Conservation (phyloP, 2,329 filamentous ascomycete genomes). For the Dactylellina haptotyla region DNA sequence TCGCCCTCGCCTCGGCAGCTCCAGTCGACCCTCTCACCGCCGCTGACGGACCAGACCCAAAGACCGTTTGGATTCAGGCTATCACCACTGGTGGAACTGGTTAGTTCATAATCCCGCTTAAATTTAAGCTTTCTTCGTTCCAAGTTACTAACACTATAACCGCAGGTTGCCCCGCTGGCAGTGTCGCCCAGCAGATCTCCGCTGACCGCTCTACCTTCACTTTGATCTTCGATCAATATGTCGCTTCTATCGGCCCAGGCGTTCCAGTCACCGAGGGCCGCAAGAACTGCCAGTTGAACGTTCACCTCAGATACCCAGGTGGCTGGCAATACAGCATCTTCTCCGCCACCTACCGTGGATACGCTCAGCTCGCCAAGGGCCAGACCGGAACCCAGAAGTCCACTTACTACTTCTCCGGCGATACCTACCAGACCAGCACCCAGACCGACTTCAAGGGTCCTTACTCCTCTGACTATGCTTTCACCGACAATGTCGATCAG, state of each 20-base stretch:
- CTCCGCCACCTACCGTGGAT: conserved; percentile 67
- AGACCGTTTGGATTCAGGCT: conserved; percentile 62
- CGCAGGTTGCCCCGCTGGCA: conserved; percentile 64
- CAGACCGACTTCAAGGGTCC: conserved; percentile 63
- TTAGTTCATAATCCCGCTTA: background rate
- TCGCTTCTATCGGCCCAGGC: conserved; percentile 65
- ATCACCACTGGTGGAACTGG: conserved; percentile 64
- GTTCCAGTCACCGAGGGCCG: conserved; percentile 63
- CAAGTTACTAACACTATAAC: conserved; percentile 6
- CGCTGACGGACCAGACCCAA: conserved; percentile 59
- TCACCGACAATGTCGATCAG: conserved; percentile 64
- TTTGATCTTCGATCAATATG: conserved; percentile 67
- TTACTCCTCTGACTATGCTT: conserved; percentile 62
- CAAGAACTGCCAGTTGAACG: conserved; percentile 68
- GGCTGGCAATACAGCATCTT: conserved; percentile 68
- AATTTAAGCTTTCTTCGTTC: background rate
- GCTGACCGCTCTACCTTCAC: conserved; percentile 63
- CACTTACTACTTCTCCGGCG: conserved; percentile 68
- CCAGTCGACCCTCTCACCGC: conserved; percentile 26
- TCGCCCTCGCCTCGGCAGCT: conserved; percentile 54
- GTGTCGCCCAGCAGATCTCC: conserved; percentile 63
- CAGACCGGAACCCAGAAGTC: conserved; percentile 66
- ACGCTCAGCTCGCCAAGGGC: conserved; percentile 64
- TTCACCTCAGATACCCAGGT: conserved; percentile 66
- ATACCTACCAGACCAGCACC: conserved; percentile 59